A percentile compares a stretch with the other conserved stretches of the same genome.
Evolutionary conservation across 176 grass and related monocot species (phyloP).

Genomic region (Lolium perenne): DNA sequence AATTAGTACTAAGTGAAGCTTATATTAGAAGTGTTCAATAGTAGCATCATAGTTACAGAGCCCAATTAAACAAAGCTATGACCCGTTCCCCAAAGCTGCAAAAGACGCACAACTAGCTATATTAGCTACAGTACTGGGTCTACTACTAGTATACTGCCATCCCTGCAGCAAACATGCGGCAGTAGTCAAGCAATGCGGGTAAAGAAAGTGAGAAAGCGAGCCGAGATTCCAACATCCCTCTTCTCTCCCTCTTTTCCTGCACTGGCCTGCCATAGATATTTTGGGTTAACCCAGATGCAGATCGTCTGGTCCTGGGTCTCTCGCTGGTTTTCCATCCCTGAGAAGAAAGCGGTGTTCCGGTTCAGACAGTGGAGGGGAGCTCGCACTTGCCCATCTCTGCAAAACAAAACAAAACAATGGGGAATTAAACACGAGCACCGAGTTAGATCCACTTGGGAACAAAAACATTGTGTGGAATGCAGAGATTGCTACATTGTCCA

Average conservation of each 20-base stretch:
- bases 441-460: too few relatives aligned
- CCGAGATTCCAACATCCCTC: slow-evolving; percentile 42
- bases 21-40: background rate
- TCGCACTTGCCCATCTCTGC: slow-evolving; percentile 71
- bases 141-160: background rate
- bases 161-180: background rate
- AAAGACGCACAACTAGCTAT: slow-evolving; percentile 9
- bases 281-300: too few relatives aligned
- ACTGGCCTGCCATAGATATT: background rate
- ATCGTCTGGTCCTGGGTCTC: background rate
- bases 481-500: background rate
- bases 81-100: slow-evolving; percentile 29
- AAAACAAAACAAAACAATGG: too few relatives aligned
- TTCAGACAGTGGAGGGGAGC: slow-evolving; percentile 66
- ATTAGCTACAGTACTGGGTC: background rate
- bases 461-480: too few relatives aligned
- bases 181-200: slow-evolving; percentile 14
- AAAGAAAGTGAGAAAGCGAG: background rate
- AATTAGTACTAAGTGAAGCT: slow-evolving; percentile 4
- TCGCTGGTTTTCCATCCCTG: too few relatives aligned
- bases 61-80: slow-evolving; percentile 46
- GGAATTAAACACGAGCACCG: too few relatives aligned
- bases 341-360: background rate
- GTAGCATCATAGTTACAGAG: slow-evolving; percentile 41
- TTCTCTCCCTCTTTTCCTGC: background rate